phyloP scores from a whole-genome alignment of 73 alveolate species.

The Tetrahymena elliotti region DNA sequence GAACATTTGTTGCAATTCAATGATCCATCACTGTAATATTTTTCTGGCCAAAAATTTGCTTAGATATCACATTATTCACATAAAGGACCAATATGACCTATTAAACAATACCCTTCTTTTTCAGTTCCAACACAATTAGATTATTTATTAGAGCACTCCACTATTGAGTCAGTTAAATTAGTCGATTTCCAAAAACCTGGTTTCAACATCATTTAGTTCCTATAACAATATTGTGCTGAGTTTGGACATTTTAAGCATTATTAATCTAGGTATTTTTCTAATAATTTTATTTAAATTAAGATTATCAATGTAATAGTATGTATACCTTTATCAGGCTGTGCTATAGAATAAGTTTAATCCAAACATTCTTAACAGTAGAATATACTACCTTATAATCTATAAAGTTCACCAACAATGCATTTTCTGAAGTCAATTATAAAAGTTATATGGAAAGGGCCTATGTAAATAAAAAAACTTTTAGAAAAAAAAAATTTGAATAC shows the following conservation, averaged over 20 bases:
- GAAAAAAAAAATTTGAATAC: neutral
- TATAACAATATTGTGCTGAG: neutral
- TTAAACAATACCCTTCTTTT: neutral
- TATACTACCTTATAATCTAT: neutral
- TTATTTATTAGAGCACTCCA: neutral
- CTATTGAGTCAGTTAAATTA: neutral
- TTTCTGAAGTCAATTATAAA: neutral
- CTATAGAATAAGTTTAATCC: neutral
- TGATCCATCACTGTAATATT: slow-evolving; percentile 1
- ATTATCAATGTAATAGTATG: neutral
- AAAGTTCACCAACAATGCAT: neutral
- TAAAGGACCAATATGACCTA: slow-evolving; percentile 26
- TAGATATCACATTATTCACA: slow-evolving; percentile 35
- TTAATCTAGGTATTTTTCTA: neutral
- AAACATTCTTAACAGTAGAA: neutral
- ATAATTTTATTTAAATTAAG: neutral
- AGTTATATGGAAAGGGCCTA: neutral
- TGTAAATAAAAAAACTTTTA: neutral
- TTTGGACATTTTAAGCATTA: neutral
- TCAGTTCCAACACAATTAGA: slow-evolving; percentile 11
- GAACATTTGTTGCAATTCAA: slow-evolving; percentile 10
- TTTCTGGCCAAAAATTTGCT: neutral
- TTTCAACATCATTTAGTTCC: neutral
- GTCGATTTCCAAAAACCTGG: slow-evolving; percentile 17
- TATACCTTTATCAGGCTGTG: neutral